Conservation (phyloP, 352 stramenopile genomes). For the Globisporangium megalacanthum region DNA sequence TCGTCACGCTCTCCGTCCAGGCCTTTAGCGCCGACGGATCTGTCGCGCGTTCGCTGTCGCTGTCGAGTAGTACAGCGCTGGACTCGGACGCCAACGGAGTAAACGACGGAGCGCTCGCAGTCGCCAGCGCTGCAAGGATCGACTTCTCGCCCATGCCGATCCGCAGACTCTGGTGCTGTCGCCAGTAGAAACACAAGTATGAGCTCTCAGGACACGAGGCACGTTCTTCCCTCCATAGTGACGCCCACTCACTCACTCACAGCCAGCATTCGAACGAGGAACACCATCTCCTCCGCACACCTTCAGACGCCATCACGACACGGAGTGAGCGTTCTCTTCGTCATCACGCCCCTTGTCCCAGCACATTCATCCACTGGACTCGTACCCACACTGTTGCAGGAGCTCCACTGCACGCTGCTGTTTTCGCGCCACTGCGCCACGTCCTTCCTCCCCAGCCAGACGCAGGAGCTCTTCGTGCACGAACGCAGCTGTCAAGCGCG, state of each 20-base stretch:
- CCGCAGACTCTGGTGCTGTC: constrained; percentile 75
- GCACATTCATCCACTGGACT: neutral
- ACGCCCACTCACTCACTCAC: constrained; percentile 37
- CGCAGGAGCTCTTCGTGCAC: constrained; percentile 52
- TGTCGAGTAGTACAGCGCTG: neutral
- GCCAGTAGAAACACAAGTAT: neutral
- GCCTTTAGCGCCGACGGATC: constrained; percentile 13
- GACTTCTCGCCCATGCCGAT: constrained; percentile 83
- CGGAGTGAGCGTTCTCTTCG: neutral
- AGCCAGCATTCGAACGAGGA: constrained; percentile 67
- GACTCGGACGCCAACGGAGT: too few species aligned
- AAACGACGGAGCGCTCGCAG: constrained; percentile 19
- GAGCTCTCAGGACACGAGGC: neutral
- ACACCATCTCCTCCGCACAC: constrained; percentile 51
- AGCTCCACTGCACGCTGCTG: constrained; percentile 53
- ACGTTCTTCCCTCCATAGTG: neutral
- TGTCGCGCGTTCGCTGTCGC: neutral
- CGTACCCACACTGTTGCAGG: constrained; percentile 44
- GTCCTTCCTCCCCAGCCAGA: constrained; percentile 54
- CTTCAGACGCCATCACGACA: constrained; percentile 13
- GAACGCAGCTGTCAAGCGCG: constrained; percentile 30
- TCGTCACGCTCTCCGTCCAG: constrained; percentile 60
- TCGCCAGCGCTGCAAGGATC: constrained; percentile 58
- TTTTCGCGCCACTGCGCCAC: constrained; percentile 49
- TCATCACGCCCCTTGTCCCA: too few species aligned